Conservation (phyloP, 116 monocot genomes). For the Iris pallida region DNA sequence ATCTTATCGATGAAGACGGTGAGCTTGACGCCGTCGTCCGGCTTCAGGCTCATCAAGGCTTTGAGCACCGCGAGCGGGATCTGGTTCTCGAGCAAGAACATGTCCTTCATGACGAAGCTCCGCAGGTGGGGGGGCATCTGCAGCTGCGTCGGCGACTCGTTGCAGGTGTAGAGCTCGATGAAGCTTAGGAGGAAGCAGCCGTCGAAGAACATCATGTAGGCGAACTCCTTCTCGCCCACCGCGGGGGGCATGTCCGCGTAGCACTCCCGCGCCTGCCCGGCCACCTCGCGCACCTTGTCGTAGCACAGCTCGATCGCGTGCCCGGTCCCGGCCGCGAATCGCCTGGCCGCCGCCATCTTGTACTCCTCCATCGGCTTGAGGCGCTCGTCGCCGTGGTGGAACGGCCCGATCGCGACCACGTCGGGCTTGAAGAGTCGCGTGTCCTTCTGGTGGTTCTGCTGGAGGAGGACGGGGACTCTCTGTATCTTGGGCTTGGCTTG, state of each 20-base stretch:
- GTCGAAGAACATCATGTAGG: conserved; percentile 10
- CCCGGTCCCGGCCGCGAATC: neutral
- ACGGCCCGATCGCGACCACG: conserved; percentile 6
- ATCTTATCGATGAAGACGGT: too few relatives aligned
- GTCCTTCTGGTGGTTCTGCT: too few relatives aligned
- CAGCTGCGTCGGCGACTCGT: neutral
- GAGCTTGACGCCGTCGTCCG: too few relatives aligned
- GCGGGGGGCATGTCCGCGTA: neutral
- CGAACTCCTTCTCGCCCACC: neutral
- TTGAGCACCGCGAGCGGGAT: too few relatives aligned
- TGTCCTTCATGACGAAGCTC: conserved; percentile 3
- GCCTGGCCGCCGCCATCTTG: neutral
- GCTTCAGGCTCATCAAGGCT: too few relatives aligned
- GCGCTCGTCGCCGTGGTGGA: neutral
- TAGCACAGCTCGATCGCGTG: neutral
- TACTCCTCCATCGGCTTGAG: conserved; percentile 1
- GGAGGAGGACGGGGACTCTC: too few relatives aligned
- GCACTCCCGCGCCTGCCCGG: neutral
- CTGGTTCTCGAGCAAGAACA: conserved; percentile 4
- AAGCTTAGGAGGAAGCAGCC: conserved; percentile 12
- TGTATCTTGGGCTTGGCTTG: too few relatives aligned
- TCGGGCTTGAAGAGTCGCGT: neutral
- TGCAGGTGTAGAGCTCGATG: neutral
- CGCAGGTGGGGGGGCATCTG: neutral
- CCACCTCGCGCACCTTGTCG: neutral